Evolutionary conservation across 495 filamentous ascomycete species (phyloP).

Genomic region (Xylaria grammica): DNA sequence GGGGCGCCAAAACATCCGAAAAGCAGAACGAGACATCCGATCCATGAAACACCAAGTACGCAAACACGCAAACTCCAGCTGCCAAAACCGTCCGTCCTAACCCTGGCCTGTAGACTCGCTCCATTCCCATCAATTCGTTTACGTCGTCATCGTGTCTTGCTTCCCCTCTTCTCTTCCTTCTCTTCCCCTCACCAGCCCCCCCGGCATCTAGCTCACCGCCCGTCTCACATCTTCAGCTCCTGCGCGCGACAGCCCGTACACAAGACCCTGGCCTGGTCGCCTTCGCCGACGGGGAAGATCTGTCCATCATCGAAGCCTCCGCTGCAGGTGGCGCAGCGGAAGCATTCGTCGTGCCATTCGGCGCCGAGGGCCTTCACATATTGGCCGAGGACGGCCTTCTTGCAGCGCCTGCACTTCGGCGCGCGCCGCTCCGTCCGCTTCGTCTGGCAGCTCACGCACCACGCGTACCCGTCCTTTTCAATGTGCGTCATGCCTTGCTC

Average conservation of each 20-base stretch:
- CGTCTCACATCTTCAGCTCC: conserved; percentile 54
- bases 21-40: background rate
- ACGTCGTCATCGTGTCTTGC: background rate
- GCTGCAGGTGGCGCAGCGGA: conserved; percentile 69
- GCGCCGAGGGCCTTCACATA: conserved; percentile 85
- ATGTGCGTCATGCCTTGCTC: conserved; percentile 83
- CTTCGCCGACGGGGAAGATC: conserved; percentile 56
- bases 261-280: conserved; percentile 49
- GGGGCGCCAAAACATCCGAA: background rate
- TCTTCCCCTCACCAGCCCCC: background rate
- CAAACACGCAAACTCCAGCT: background rate
- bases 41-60: too few relatives aligned
- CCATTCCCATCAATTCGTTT: conserved; percentile 4
- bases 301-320: conserved; percentile 61
- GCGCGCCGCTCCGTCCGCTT: conserved; percentile 75
- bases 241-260: conserved; percentile 56
- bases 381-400: conserved; percentile 80
- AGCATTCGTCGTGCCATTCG: conserved; percentile 95
- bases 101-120: conserved; percentile 8
- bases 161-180: background rate
- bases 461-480: conserved; percentile 98
- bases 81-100: background rate
- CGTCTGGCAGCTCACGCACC: conserved; percentile 93
- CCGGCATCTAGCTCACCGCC: background rate
- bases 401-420: conserved; percentile 85